Evolutionary conservation across 2,329 filamentous ascomycete genomes (phyloP).

Genomic region (Fusarium sp.): DNA sequence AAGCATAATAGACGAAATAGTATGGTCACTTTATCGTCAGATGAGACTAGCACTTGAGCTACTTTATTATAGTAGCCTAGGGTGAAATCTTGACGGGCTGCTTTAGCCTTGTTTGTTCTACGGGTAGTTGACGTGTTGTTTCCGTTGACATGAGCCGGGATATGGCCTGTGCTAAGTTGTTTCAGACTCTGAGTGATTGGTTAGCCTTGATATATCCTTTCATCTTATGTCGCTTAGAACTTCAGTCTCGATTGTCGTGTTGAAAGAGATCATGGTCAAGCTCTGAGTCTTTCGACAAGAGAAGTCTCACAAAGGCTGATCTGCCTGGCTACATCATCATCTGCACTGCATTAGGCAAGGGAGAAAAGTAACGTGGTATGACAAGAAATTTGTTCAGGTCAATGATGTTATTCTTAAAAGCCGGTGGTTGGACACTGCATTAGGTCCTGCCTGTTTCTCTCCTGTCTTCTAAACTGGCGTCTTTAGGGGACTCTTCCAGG

Average conservation of each 20-base stretch:
- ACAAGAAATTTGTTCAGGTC: not conserved
- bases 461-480: constrained; percentile 26
- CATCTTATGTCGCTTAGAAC: not conserved
- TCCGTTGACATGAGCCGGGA: constrained; percentile 29
- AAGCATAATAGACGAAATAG: not conserved
- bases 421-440: constrained; percentile 33
- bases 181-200: constrained; percentile 10
- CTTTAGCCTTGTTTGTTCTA: constrained; percentile 14
- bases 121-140: constrained; percentile 19
- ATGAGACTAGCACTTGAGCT: not conserved
- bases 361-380: constrained; percentile 13
- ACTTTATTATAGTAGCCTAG: not conserved
- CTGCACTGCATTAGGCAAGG: not conserved
- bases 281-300: not conserved
- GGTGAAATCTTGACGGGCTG: constrained; percentile 9
- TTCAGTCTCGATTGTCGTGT: not conserved
- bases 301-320: not conserved
- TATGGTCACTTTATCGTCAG: not conserved
- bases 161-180: constrained; percentile 33
- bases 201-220: not conserved
- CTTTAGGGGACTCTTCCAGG: constrained; percentile 30
- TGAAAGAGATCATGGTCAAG: not conserved
- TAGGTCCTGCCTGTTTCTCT: not conserved
- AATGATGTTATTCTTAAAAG: constrained; percentile 24
- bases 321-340: not conserved